Conservation (phyloP, 2,329 filamentous ascomycete species). For the Chaetomium sp. region DNA sequence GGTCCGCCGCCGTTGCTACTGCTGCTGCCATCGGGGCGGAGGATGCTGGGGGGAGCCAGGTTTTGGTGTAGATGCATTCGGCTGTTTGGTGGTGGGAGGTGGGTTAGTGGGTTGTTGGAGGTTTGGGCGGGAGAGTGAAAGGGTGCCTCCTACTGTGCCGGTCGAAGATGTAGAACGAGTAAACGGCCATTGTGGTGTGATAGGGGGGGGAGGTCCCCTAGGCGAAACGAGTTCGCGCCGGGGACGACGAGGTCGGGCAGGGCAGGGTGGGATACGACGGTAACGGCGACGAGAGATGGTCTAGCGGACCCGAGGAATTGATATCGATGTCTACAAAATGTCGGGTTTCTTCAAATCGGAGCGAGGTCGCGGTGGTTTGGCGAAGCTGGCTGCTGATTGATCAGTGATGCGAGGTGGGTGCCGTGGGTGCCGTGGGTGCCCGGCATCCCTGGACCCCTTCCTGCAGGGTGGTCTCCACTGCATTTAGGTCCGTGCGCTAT, state of each 20-base stretch:
- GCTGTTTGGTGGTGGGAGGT: constrained; percentile 55
- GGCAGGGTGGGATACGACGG: neutral
- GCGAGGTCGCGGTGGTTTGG: constrained; percentile 4
- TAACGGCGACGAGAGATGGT: constrained; percentile 5
- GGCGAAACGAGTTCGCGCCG: constrained; percentile 24
- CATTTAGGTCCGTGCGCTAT: constrained; percentile 10
- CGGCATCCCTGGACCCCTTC: too few species aligned
- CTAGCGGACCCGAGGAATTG: neutral
- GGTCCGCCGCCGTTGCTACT: too few species aligned
- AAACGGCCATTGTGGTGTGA: constrained; percentile 82
- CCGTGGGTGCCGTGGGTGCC: neutral
- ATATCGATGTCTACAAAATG: neutral
- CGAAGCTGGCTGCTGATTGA: constrained; percentile 18
- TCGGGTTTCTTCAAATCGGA: constrained; percentile 27
- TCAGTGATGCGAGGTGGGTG: constrained; percentile 18
- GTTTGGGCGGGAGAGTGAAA: neutral
- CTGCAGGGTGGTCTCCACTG: neutral
- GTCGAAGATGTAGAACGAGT: constrained; percentile 99
- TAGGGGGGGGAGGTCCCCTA: constrained; percentile 13
- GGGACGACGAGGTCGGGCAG: constrained; percentile 12
- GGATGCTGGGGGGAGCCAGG: constrained; percentile 64
- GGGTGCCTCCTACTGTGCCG: constrained; percentile 73
- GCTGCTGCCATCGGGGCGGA: constrained; percentile 18
- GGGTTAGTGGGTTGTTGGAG: constrained; percentile 1
- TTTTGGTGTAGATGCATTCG: constrained; percentile 94